Percentiles rank a stretch among this genome's conserved stretches.
phyloP scores from a whole-genome alignment of 768 basidiomycete species.

The Pleurotus tuber-regium region DNA sequence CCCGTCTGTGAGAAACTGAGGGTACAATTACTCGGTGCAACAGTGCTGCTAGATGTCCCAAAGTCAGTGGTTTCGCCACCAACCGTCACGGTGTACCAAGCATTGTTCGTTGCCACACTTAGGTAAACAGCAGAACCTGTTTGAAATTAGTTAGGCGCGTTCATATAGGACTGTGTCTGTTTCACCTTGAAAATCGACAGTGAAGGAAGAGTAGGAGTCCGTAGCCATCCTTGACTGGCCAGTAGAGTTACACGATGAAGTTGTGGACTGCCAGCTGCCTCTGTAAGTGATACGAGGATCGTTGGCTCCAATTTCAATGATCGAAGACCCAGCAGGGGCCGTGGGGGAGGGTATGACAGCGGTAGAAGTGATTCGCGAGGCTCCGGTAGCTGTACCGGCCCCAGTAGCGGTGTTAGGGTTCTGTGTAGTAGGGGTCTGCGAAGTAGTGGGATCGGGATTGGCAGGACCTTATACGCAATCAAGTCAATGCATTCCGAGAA shows the following conservation, averaged over 20 bases:
- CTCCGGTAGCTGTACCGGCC: not conserved
- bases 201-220: not conserved
- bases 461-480: not conserved
- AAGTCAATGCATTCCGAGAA: not conserved
- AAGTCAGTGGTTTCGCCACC: not conserved
- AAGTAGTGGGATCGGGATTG: not conserved
- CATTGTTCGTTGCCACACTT: slow-evolving; percentile 2
- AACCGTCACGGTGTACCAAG: slow-evolving; percentile 2
- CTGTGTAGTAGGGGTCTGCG: not conserved
- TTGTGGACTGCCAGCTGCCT: not conserved
- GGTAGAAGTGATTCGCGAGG: not conserved
- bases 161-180: not conserved
- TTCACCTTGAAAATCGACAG: not conserved
- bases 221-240: not conserved
- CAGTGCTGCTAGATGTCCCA: not conserved
- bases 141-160: not conserved
- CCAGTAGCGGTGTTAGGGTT: too few species aligned
- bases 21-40: slow-evolving; percentile 4
- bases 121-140: not conserved
- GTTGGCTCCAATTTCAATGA: not conserved
- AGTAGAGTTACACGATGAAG: not conserved
- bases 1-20: not conserved
- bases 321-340: not conserved
- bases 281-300: not conserved
- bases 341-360: not conserved